phyloP scores from a whole-genome alignment of 225 moss, liverwort and hornwort species.

The Asterella californica region DNA sequence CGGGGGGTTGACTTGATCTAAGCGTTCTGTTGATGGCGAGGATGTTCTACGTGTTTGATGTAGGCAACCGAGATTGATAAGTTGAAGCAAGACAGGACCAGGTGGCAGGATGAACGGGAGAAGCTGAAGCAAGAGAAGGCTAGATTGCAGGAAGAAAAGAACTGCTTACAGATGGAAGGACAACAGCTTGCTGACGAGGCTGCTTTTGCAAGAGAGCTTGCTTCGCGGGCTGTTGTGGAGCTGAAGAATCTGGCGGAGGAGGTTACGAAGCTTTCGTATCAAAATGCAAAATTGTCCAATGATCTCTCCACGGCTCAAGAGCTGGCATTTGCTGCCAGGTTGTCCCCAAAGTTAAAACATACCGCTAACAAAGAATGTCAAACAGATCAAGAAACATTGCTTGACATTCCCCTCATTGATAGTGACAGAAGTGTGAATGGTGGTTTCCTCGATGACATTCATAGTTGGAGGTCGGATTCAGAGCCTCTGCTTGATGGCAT shows the following conservation, averaged over 20 bases:
- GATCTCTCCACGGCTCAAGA: slow-evolving; percentile 78
- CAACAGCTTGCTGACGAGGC: slow-evolving; percentile 91
- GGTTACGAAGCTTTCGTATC: slow-evolving; percentile 95
- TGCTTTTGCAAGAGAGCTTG: slow-evolving; percentile 89
- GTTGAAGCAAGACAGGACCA: slow-evolving; percentile 71
- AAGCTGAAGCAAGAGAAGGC: slow-evolving; percentile 52
- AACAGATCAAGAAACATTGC: slow-evolving; percentile 49
- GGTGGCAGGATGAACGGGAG: slow-evolving; percentile 48
- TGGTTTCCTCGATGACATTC: slow-evolving; percentile 55
- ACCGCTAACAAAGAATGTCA: slow-evolving; percentile 61
- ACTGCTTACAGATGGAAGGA: slow-evolving; percentile 53
- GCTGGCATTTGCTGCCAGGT: slow-evolving; percentile 60
- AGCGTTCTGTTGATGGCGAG: background rate
- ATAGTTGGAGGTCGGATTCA: slow-evolving; percentile 48
- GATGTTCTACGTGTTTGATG: slow-evolving; percentile 8
- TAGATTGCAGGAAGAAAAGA: slow-evolving; percentile 67
- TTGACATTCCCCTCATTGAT: slow-evolving; percentile 22
- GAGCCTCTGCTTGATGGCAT: slow-evolving; percentile 47
- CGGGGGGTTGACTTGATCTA: background rate
- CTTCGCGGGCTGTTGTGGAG: slow-evolving; percentile 89
- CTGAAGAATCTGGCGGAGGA: slow-evolving; percentile 97
- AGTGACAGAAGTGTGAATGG: slow-evolving; percentile 41
- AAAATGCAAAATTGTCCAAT: slow-evolving; percentile 81
- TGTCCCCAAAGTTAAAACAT: slow-evolving; percentile 42
- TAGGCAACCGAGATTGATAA: slow-evolving; percentile 84